These are phyloP conservation scores for Suillus cothurnatus DNA, from an alignment of 768 basidiomycete species.

Conservation along the genomic window DNA sequence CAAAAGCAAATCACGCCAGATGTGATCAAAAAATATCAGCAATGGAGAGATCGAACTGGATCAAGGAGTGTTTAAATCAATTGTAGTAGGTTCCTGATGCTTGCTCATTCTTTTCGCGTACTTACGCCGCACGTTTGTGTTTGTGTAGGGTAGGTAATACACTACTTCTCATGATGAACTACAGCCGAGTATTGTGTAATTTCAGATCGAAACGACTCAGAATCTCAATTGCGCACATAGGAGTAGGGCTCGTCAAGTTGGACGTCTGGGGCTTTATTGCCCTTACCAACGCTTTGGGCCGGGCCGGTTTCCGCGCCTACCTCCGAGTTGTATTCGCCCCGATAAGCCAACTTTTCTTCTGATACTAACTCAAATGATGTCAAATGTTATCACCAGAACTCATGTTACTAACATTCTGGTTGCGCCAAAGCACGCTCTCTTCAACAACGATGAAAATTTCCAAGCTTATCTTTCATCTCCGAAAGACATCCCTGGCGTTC, in stretches of 20 bases:
- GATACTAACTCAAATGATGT: neutral
- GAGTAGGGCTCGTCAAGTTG: neutral
- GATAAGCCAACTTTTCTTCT: constrained; percentile 4
- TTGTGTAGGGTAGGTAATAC: constrained; percentile 6
- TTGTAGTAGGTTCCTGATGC: constrained; percentile 4
- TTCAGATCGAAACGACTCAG: neutral
- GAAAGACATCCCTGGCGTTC: neutral
- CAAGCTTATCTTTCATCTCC: constrained; percentile 4
- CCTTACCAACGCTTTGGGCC: constrained; percentile 1
- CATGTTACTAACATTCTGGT: neutral
- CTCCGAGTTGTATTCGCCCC: neutral
- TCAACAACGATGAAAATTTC: neutral
- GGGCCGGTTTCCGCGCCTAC: neutral
- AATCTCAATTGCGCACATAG: neutral
- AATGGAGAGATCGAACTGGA: constrained; percentile 58
- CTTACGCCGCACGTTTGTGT: neutral
- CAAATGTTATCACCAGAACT: neutral
- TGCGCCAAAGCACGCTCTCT: neutral
- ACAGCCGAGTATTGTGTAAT: neutral
- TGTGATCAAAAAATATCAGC: constrained; percentile 69
- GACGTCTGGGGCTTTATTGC: neutral
- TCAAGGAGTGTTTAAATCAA: constrained; percentile 13
- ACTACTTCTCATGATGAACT: neutral
- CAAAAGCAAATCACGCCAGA: constrained; percentile 85
- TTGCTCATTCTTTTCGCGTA: constrained; percentile 7